Evolutionary conservation across 2,329 filamentous ascomycete species (phyloP).

Genomic region (Epichloe aotearoae): DNA sequence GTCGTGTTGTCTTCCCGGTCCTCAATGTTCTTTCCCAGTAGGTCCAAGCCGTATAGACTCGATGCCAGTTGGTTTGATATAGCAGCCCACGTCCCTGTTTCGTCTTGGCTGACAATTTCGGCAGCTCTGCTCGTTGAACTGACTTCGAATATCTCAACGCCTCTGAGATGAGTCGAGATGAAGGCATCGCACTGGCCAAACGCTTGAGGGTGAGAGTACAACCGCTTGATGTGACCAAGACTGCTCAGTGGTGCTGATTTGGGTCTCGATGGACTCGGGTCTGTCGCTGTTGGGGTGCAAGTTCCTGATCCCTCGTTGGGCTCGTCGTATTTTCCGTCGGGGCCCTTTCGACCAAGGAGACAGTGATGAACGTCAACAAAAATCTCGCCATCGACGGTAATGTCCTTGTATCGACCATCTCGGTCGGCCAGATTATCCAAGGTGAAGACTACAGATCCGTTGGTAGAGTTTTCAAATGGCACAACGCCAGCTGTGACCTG

Average conservation of each 20-base stretch:
- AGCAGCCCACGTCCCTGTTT: slow-evolving; percentile 52
- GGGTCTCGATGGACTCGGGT: slow-evolving; percentile 31
- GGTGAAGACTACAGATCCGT: slow-evolving; percentile 82
- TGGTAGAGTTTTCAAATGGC: slow-evolving; percentile 92
- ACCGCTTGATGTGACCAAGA: slow-evolving; percentile 51
- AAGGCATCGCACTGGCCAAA: slow-evolving; percentile 83
- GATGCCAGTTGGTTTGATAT: slow-evolving; percentile 68
- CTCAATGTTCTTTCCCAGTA: slow-evolving; percentile 59
- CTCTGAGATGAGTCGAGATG: slow-evolving; percentile 54
- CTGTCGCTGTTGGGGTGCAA: slow-evolving; percentile 34
- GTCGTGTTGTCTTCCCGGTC: slow-evolving; percentile 67
- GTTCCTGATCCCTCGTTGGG: slow-evolving; percentile 26
- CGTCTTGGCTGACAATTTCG: slow-evolving; percentile 53
- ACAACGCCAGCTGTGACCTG: slow-evolving; percentile 62
- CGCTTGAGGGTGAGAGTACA: slow-evolving; percentile 92
- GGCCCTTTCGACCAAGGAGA: slow-evolving; percentile 46
- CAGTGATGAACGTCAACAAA: slow-evolving; percentile 86
- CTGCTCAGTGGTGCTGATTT: slow-evolving; percentile 33
- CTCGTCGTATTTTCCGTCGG: slow-evolving; percentile 15
- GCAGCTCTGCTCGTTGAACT: slow-evolving; percentile 78
- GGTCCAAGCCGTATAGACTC: slow-evolving; percentile 49
- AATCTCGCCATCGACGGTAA: slow-evolving; percentile 68
- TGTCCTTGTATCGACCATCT: slow-evolving; percentile 45
- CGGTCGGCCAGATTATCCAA: slow-evolving; percentile 80
- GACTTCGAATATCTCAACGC: slow-evolving; percentile 69